phyloP scores from a whole-genome alignment of 805 yeast genomes.

The Candida michaelii region DNA sequence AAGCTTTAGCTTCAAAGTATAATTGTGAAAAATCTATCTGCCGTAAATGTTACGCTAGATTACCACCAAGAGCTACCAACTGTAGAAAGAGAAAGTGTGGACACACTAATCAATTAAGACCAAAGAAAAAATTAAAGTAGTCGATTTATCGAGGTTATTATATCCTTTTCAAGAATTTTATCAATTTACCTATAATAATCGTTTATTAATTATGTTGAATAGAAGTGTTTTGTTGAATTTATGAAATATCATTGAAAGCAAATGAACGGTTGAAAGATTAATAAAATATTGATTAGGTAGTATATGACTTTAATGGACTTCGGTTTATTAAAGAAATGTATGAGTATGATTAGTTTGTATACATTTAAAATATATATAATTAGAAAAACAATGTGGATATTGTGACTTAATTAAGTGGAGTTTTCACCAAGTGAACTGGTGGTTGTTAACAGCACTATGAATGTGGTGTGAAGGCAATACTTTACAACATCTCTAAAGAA shows the following conservation, averaged over 20 bases:
- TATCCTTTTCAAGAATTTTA: conserved; percentile 5
- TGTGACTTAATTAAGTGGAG: no score
- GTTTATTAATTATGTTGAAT: background rate
- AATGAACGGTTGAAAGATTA: no score
- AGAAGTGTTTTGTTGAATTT: no score
- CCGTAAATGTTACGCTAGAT: conserved; percentile 99
- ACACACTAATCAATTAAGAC: conserved; percentile 99
- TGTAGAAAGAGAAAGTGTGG: conserved; percentile 99
- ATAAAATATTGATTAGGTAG: background rate
- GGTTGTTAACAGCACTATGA: no score
- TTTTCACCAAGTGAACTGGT: no score
- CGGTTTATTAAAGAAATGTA: conserved; percentile 5
- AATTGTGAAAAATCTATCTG: conserved; percentile 99
- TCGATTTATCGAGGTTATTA: conserved; percentile 16
- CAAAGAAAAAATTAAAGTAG: conserved; percentile 98
- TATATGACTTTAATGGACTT: conserved; percentile 6
- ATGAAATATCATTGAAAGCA: background rate
- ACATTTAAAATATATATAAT: conserved; percentile 10
- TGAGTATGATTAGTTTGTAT: conserved; percentile 13
- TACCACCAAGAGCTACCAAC: conserved; percentile 99
- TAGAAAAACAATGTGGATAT: background rate
- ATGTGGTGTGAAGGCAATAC: no score
- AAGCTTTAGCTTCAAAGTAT: conserved; percentile 98
- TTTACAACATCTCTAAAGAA: no score
- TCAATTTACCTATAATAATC: background rate